Conservation (phyloP, 345 rosid genomes). For the Eutrema yunnanense region DNA sequence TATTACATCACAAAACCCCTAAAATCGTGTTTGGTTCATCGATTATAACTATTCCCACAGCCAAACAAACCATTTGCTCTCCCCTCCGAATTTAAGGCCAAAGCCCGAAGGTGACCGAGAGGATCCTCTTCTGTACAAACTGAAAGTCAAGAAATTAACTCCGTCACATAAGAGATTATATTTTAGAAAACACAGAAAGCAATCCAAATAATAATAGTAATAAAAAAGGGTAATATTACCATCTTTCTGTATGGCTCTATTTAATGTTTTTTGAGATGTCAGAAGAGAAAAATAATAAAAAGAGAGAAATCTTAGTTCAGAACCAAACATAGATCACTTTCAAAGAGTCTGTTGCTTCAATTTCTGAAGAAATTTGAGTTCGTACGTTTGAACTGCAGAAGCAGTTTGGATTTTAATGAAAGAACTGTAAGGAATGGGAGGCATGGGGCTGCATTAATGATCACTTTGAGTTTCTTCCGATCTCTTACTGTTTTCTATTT, state of each 20-base stretch:
- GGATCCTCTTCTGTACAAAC: conserved; percentile 7
- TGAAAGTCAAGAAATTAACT: conserved; percentile 1
- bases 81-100: conserved; percentile 25
- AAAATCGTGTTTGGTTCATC: conserved; percentile 40
- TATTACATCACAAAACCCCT: neutral
- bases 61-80: conserved; percentile 31
- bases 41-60: conserved; percentile 44
- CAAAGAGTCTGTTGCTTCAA: conserved; percentile 26
- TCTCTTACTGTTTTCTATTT: conserved; percentile 1
- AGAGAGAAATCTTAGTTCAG: conserved; percentile 13
- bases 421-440: conserved; percentile 22
- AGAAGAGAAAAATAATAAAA: conserved; percentile 19
- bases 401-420: conserved; percentile 31
- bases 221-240: neutral
- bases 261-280: conserved; percentile 44
- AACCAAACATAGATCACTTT: conserved; percentile 29
- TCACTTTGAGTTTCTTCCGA: conserved; percentile 25
- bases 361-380: conserved; percentile 37
- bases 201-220: no score
- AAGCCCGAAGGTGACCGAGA: conserved; percentile 23
- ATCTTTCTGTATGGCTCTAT: conserved; percentile 13
- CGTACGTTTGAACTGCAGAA: conserved; percentile 35
- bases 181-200: no score
- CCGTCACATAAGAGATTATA: neutral
- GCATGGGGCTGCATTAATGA: conserved; percentile 31